Evolutionary conservation across 2,329 filamentous ascomycete species (phyloP).

Genomic region (Zarea fungicola): DNA sequence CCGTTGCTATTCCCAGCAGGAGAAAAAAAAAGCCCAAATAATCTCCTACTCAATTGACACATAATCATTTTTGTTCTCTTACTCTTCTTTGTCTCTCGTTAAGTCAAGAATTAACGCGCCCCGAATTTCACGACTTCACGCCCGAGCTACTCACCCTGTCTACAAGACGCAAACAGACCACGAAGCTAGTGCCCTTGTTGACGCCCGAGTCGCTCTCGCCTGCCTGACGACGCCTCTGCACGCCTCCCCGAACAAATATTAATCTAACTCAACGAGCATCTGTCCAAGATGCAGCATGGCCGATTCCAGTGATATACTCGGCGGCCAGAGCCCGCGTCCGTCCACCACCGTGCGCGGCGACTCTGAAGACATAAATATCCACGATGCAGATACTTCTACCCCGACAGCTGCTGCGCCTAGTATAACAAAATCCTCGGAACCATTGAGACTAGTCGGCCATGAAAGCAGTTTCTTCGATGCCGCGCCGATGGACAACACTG

Average conservation of each 20-base stretch:
- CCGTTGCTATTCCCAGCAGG: not conserved
- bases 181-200: not conserved
- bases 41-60: not conserved
- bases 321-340: constrained; percentile 11
- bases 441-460: constrained; percentile 12
- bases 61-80: not conserved
- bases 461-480: constrained; percentile 41
- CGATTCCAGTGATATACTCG: constrained; percentile 5
- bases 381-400: constrained; percentile 4
- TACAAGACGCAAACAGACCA: not conserved
- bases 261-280: no score
- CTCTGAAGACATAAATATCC: not conserved
- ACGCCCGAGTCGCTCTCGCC: not conserved
- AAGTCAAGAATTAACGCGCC: not conserved
- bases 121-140: not conserved
- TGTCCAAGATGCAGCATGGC: constrained; percentile 14
- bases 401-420: constrained; percentile 19
- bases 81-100: not conserved
- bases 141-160: not conserved
- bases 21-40: not conserved
- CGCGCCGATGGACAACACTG: constrained; percentile 30
- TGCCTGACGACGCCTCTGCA: no score
- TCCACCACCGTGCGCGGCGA: constrained; percentile 6
- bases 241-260: no score
- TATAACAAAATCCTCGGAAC: constrained; percentile 14